Conservation (phyloP, 192 early-diverging fungal genomes). For the Coemansia sp. region DNA sequence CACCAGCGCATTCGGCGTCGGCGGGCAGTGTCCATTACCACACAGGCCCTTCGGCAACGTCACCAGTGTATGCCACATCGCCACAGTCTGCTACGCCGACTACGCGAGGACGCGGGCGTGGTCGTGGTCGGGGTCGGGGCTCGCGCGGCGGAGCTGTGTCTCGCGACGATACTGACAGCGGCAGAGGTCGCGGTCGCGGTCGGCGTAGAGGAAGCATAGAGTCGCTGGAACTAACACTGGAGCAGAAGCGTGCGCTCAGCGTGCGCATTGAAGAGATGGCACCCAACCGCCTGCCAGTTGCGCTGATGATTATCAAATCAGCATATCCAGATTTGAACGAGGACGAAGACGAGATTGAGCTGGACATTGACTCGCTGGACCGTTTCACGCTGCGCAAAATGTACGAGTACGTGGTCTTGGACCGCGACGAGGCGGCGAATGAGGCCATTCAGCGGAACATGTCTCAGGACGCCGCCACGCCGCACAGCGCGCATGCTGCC, state of each 20-base stretch:
- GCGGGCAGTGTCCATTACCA: conserved; percentile 22
- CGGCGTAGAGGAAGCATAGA: conserved; percentile 48
- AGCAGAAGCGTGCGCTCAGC: conserved; percentile 85
- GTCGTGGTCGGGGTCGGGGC: conserved; percentile 38
- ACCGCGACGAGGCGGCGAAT: conserved; percentile 51
- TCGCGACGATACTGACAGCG: conserved; percentile 26
- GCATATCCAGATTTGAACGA: conserved; percentile 55
- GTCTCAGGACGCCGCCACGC: conserved; percentile 30
- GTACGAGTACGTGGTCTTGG: conserved; percentile 79
- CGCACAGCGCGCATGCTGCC: conserved; percentile 46
- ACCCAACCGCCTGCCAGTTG: conserved; percentile 38
- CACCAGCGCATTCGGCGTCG: conserved; percentile 38
- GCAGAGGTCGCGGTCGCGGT: conserved; percentile 38
- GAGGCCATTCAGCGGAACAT: conserved; percentile 52
- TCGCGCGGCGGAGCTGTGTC: conserved; percentile 37
- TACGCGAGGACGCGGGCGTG: conserved; percentile 29
- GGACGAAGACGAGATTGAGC: conserved; percentile 85
- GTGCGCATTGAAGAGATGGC: conserved; percentile 40
- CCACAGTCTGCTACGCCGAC: conserved; percentile 20
- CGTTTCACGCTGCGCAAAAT: conserved; percentile 77
- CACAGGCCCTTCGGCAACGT: conserved; percentile 14
- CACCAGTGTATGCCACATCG: conserved; percentile 34
- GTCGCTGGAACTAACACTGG: conserved; percentile 66
- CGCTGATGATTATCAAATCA: conserved; percentile 53
- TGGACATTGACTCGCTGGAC: conserved; percentile 92